Base-by-base conservation (phyloP, 306 rosid species). In the Medicago ruthenica region DNA sequence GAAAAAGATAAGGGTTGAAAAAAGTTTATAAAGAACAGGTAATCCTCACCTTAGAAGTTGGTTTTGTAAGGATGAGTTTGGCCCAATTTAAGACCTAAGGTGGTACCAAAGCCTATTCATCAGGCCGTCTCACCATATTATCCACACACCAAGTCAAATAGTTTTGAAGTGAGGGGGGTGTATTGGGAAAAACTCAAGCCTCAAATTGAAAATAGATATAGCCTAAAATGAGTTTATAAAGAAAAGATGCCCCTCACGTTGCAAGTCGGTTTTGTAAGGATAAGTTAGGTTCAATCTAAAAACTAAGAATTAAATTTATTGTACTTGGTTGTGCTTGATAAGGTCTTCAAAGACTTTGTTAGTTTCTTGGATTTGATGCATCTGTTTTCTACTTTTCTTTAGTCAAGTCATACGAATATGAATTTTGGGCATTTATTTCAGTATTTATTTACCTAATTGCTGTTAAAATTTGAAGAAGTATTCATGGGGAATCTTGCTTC, bases 401-500 rank as follows among this genome's bases (percentile, higher is more conserved):
- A 47, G 53, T 51, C 71, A 68, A 63, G 59, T 45, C 31, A 20
- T 66, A 24, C 60, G 65, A 36, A 34, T 34, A 34, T 34, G 37
- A 71, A 67, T 61, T 61, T 73, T 24, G 41, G 14, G 60, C 13
- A 73, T 74, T 72, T 13, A 40, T 6, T 55, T 77, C 39, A 13
- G 39, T 37, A 27, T 58, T 64, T 44, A 21, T 61, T 67, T 75
- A 45, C 57, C 36, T 77, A 15, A 39, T 67, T 74, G 18, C 48
- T 21, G 45, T 31, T 70, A 57, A 65, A 41, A 71, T 71, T 69
- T 44, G 7, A 54, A 57, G 67, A 63, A 40, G 18, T 64, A 71
- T 64, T 75, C 71, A 55, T 17, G 41, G 54, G 67, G 17, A 21
- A 57, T 55, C 63, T 77, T 76, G 72, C 84, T 75, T 83, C 75